Conservation (phyloP, 2,329 filamentous ascomycete genomes). For the Acephala macrosclerotiorum region DNA sequence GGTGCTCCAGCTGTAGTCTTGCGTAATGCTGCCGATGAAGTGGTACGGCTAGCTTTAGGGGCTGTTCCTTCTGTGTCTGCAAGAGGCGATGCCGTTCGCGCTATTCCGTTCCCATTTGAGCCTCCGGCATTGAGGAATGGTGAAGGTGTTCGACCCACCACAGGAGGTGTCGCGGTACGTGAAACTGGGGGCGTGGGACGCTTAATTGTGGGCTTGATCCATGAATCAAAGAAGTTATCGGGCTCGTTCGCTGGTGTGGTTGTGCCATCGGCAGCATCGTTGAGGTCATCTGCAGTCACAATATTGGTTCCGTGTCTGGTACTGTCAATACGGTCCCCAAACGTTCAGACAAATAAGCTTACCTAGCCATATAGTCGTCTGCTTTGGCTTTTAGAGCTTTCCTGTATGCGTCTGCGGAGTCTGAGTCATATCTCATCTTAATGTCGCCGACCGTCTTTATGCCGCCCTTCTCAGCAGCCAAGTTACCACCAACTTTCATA, state of each 20-base stretch:
- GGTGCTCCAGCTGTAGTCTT: slow-evolving; percentile 73
- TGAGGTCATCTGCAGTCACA: slow-evolving; percentile 71
- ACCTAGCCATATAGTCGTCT: slow-evolving; percentile 53
- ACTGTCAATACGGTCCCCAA: not conserved
- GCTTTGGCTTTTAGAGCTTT: slow-evolving; percentile 91
- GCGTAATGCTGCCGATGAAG: slow-evolving; percentile 80
- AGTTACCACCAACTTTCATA: not conserved
- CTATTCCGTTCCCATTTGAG: slow-evolving; percentile 68
- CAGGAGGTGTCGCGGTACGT: slow-evolving; percentile 84
- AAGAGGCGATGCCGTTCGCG: slow-evolving; percentile 86
- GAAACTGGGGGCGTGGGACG: slow-evolving; percentile 93
- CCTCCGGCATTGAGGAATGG: slow-evolving; percentile 80
- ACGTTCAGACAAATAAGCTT: not conserved
- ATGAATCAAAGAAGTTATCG: slow-evolving; percentile 98
- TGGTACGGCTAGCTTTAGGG: slow-evolving; percentile 71
- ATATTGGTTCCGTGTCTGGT: not conserved
- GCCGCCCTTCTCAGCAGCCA: too few species aligned
- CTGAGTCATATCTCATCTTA: slow-evolving; percentile 96
- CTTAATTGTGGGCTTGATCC: slow-evolving; percentile 98
- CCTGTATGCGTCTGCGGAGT: slow-evolving; percentile 71
- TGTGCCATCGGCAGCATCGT: slow-evolving; percentile 67
- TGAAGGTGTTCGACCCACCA: slow-evolving; percentile 82
- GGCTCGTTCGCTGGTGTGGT: slow-evolving; percentile 82
- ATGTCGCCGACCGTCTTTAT: too few species aligned
- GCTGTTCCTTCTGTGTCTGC: slow-evolving; percentile 63